phyloP scores from a whole-genome alignment of 768 basidiomycete species.

The Boletus vermiculosoides region DNA sequence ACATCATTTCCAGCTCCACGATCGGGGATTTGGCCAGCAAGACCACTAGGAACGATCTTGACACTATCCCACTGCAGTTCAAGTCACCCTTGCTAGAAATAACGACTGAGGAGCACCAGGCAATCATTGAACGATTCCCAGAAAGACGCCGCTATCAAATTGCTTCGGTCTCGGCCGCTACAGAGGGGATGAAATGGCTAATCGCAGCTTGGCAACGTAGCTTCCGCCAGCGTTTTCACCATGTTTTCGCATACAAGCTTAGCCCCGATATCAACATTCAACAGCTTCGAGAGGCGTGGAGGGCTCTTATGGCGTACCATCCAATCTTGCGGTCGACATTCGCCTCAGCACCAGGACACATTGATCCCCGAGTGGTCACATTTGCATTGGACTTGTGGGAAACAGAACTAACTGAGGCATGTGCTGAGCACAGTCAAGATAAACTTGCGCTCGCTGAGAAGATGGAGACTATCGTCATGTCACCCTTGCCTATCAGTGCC shows the following conservation, averaged over 20 bases:
- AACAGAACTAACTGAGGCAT: conserved; percentile 7
- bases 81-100: background rate
- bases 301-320: conserved; percentile 33
- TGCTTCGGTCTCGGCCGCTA: conserved; percentile 19
- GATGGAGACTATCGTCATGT: conserved; percentile 25
- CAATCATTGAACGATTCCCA: conserved; percentile 18
- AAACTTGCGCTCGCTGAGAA: conserved; percentile 8
- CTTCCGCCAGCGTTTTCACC: conserved; percentile 41
- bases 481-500: conserved; percentile 18
- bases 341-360: conserved; percentile 19
- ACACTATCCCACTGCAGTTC: background rate
- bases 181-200: conserved; percentile 37
- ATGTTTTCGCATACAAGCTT: conserved; percentile 42
- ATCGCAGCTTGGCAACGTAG: conserved; percentile 46
- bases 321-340: conserved; percentile 46
- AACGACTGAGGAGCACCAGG: conserved; percentile 12
- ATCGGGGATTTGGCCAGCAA: conserved; percentile 29
- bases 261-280: conserved; percentile 27
- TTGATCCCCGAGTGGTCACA: conserved; percentile 25
- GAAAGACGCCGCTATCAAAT: conserved; percentile 10
- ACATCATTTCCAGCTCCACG: conserved; percentile 42
- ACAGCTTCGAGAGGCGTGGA: conserved; percentile 39
- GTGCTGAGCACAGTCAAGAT: conserved; percentile 9
- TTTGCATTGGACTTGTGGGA: conserved; percentile 17
- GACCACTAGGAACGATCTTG: background rate